Evolutionary conservation across 1,139 yeast species (phyloP), one percentile per base, ranked within the genome.

Genomic region (Geotrichum reessii): DNA sequence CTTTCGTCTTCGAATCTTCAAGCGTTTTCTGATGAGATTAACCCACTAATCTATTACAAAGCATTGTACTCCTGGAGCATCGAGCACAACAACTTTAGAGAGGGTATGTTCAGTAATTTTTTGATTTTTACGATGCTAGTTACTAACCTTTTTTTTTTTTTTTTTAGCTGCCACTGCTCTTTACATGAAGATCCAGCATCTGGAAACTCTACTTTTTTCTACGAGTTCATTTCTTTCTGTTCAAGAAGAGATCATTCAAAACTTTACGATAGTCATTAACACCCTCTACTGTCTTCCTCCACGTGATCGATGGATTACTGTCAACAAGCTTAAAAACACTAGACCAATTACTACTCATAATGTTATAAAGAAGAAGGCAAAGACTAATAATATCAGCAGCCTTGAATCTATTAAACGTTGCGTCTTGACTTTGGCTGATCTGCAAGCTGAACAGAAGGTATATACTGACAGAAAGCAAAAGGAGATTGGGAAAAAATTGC

Each of bases 31-130:
- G n/a, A 24, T 17, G 21, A 31, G 2, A 31, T 31, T n/a, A 64
- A 21, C 44, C 65, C 17, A 17, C 54, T 64, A 19, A 59, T 66
- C 7, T 65, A 62, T 56, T 67, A 67, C 64, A 65, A 65, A 56
- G 63, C 72, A 40, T 59, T 71, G 37, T 73, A 73, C 55, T 59
- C 69, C 1, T 73, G 76, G 75, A 64, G 66, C 53, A 60, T 71
- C 19, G 70, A 64, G 55, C 70, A 67, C 24, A 71, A 71, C 19
- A 71, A 73, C 61, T 69, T 59, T 56, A 63, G 67, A 28, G 71
- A 69, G 44, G 69, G 67, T 57, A 60, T 60, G 65, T 60, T 40
- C 24, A 19, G n/a, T 28, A 50, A 14, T 17, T 47, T 24, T 42
- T 50, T 17, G 4, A 14, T 33, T 12, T 46, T 31, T 19, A 33